Conservation (phyloP, 192 early-diverging fungal species). For the Backusella tuberculispora region DNA sequence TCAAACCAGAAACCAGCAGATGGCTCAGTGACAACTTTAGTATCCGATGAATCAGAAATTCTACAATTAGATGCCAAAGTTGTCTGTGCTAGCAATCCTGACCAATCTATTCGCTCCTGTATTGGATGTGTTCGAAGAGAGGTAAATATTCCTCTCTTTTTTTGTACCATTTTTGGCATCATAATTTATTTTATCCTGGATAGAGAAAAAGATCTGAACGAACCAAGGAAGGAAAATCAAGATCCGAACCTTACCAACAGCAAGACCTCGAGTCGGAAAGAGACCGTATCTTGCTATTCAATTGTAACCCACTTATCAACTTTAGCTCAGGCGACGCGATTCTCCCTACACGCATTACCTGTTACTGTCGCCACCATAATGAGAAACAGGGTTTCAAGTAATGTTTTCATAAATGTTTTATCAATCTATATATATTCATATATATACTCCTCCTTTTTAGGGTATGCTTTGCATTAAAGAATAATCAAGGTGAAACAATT, state of each 20-base stretch:
- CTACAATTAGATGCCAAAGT: slow-evolving; percentile 81
- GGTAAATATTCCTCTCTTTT: slow-evolving; percentile 27
- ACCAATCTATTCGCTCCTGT: slow-evolving; percentile 78
- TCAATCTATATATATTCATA: background rate
- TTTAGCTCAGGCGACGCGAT: slow-evolving; percentile 88
- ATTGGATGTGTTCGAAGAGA: slow-evolving; percentile 82
- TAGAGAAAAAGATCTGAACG: slow-evolving; percentile 65
- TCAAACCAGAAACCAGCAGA: slow-evolving; percentile 32
- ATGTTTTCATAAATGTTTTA: background rate
- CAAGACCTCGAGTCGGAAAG: slow-evolving; percentile 70
- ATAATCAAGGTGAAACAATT: slow-evolving; percentile 57
- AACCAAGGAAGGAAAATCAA: slow-evolving; percentile 51
- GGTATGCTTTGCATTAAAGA: slow-evolving; percentile 80
- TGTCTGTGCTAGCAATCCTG: slow-evolving; percentile 86
- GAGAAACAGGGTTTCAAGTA: slow-evolving; percentile 85
- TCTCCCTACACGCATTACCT: slow-evolving; percentile 93
- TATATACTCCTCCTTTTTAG: slow-evolving; percentile 22
- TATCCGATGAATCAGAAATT: slow-evolving; percentile 43
- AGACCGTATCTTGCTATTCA: slow-evolving; percentile 85
- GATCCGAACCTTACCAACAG: slow-evolving; percentile 45
- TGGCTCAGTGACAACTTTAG: slow-evolving; percentile 16
- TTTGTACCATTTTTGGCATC: background rate
- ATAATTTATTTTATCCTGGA: slow-evolving; percentile 5
- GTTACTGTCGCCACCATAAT: slow-evolving; percentile 94
- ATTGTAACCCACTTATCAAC: slow-evolving; percentile 82